These are phyloP conservation scores for Aspergillus bridgeri DNA, from an alignment of 495 filamentous ascomycete species.

Conservation along the genomic window DNA sequence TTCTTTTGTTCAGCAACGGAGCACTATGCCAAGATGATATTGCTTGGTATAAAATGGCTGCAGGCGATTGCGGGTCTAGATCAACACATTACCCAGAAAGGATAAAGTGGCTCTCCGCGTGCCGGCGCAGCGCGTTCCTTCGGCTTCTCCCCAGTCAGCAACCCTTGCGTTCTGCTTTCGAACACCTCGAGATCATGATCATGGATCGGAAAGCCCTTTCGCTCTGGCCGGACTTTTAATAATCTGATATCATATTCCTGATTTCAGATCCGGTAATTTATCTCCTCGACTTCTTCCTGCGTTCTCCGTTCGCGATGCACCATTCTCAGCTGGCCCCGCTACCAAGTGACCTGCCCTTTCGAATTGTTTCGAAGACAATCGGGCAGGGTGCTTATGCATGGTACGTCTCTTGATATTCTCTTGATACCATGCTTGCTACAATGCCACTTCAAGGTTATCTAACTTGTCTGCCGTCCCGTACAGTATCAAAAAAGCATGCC, in stretches of 20 bases:
- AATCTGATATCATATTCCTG: too few relatives aligned
- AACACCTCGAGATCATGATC: slow-evolving; percentile 5
- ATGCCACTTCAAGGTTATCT: slow-evolving; percentile 14
- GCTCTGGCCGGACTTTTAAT: not conserved
- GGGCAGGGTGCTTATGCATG: slow-evolving; percentile 96
- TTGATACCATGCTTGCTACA: not conserved
- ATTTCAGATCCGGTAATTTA: slow-evolving; percentile 1
- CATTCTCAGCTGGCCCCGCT: slow-evolving; percentile 89
- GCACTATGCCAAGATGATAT: too few relatives aligned
- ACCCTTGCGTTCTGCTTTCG: slow-evolving; percentile 17
- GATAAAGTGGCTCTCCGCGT: slow-evolving; percentile 45
- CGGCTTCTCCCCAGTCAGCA: slow-evolving; percentile 14
- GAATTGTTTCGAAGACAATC: slow-evolving; percentile 93
- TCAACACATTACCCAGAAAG: slow-evolving; percentile 46
- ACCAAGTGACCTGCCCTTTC: slow-evolving; percentile 82
- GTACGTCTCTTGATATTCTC: slow-evolving; percentile 58
- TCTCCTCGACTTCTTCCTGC: not conserved
- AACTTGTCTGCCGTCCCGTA: not conserved
- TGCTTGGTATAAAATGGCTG: too few relatives aligned
- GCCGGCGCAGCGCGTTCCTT: slow-evolving; percentile 14
- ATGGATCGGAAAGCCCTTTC: slow-evolving; percentile 1
- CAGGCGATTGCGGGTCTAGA: not conserved
- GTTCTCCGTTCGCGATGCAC: slow-evolving; percentile 36
- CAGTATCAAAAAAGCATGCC: slow-evolving; percentile 92
- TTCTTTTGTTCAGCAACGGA: too few relatives aligned